Base-by-base conservation (phyloP, 2,329 filamentous ascomycete species). In the Didymella arachidicola region DNA sequence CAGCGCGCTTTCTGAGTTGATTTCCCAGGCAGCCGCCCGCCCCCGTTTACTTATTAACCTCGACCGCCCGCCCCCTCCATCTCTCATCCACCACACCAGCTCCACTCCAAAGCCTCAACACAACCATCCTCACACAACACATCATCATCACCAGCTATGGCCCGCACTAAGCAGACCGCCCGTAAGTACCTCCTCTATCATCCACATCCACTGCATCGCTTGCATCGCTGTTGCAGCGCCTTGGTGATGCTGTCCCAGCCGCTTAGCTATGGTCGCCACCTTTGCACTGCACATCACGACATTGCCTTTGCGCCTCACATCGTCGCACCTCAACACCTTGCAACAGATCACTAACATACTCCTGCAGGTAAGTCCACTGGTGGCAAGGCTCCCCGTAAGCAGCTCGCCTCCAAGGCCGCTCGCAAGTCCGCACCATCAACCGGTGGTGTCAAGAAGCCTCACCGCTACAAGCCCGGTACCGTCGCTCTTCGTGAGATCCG, bases 361-460 rank as follows among this genome's bases (percentile, higher is more conserved):
- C 3, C 58, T 49, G 79, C 75, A 87, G 86, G 87, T 81, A 90
- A 97, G 83, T 87, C 85, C 78, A 88, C 86, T 79, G 86, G 86
- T 87, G 86, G 86, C 84, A 89, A 89, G 82, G 86, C 86, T 76
- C 86, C 86, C 72, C 85, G 86, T 83, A 99, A 99, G 92, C 93
- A 97, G 88, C 93, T 98, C 78, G 94, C 94, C 75, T 97, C 93
- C 86, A 97, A 97, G 91, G 95, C 94, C 71, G 94, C 95, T 77
- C 93, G 95, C 85, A 99, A 99, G 89, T 93, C 90, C 75, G 94
- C 95, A 63, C 95, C 95, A 73, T 97, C 93, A 65, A 98, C 95
- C 80, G 95, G 94, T 76, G 81, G 81, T 81, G 81, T 83, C 79
- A 83, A 83, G 81, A 83, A 83, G 81, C 81, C 81, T 73, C 81